Evolutionary conservation across 805 yeast species (phyloP).

Genomic region (Lipomyces yamanashiensis): DNA sequence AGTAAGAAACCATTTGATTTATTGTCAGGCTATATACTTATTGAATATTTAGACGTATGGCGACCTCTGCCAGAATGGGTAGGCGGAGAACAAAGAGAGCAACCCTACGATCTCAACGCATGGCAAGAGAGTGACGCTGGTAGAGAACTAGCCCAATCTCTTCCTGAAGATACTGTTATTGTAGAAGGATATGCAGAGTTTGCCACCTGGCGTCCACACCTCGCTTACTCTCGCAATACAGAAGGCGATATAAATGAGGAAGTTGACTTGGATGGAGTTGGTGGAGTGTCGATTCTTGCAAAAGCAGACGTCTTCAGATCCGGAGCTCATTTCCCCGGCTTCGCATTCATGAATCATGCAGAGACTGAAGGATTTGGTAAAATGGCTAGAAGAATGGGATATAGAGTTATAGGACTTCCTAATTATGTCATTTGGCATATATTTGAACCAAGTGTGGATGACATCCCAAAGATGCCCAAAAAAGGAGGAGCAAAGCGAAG

Average conservation of each 20-base stretch:
- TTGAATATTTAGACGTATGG: conserved; percentile 67
- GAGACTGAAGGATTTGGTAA: conserved; percentile 92
- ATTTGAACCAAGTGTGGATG: conserved; percentile 33
- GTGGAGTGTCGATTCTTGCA: conserved; percentile 92
- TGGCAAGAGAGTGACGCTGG: conserved; percentile 92
- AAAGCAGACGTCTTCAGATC: conserved; percentile 83
- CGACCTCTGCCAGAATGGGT: conserved; percentile 92
- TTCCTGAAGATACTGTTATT: conserved; percentile 93
- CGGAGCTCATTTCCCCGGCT: conserved; percentile 96
- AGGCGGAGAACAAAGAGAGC: conserved; percentile 72
- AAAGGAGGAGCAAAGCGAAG: conserved; percentile 2
- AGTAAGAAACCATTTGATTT: conserved; percentile 41
- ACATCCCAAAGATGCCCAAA: conserved; percentile 27
- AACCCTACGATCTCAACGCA: conserved; percentile 93
- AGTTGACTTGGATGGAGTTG: conserved; percentile 93
- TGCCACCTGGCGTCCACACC: conserved; percentile 35
- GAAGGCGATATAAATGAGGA: conserved; percentile 60
- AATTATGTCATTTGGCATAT: conserved; percentile 91
- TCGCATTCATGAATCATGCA: conserved; percentile 93
- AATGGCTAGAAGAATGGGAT: conserved; percentile 78
- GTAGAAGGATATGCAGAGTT: conserved; percentile 72
- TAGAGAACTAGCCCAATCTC: conserved; percentile 49
- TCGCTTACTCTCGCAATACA: conserved; percentile 57
- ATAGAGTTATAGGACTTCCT: conserved; percentile 83
- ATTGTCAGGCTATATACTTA: not conserved